phyloP scores from a whole-genome alignment of 257 asterid species.

The Lycium ferocissimum region DNA sequence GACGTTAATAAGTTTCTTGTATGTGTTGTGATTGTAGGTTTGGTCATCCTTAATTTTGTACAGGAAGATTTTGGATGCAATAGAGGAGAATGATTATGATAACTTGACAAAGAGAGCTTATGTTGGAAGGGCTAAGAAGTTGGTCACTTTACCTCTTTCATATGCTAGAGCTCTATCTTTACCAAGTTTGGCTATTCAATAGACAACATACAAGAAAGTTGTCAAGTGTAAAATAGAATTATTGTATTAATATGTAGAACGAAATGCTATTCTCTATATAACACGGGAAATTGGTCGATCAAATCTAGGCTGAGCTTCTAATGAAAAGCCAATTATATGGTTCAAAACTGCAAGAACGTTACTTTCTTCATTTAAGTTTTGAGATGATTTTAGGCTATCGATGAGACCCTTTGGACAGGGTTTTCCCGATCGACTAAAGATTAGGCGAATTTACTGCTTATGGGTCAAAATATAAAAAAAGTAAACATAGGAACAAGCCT shows the following conservation, averaged over 20 bases:
- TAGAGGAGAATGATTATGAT: slow-evolving; percentile 71
- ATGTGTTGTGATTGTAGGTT: slow-evolving; percentile 53
- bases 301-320: neutral
- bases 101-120: slow-evolving; percentile 79
- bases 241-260: neutral
- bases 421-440: no score
- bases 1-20: neutral
- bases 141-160: slow-evolving; percentile 70
- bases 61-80: slow-evolving; percentile 70
- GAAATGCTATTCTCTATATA: neutral
- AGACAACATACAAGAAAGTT: neutral
- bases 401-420: no score
- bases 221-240: neutral
- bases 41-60: slow-evolving; percentile 82
- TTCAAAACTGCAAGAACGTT: neutral
- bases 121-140: slow-evolving; percentile 67
- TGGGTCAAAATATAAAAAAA: no score
- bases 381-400: no score
- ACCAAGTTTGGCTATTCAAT: slow-evolving; percentile 38
- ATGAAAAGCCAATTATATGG: neutral
- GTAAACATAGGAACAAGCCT: no score
- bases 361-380: no score
- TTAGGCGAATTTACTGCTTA: no score
- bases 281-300: neutral
- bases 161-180: slow-evolving; percentile 57